Conservation (phyloP, 2,329 filamentous ascomycete species). For the Exophiala aquamarina region DNA sequence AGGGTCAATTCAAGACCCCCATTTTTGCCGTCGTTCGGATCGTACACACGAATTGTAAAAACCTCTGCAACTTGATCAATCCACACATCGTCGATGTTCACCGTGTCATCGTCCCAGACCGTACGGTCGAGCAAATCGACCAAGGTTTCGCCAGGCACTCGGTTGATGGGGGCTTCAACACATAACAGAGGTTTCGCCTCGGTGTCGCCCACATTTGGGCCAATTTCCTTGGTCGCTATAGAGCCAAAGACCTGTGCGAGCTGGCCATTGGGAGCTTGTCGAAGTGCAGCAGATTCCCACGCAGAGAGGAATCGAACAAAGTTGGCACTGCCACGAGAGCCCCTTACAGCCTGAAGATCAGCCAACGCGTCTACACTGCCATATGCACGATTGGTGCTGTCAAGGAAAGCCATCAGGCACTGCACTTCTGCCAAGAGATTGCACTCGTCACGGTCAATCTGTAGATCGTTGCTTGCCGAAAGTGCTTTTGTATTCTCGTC, state of each 20-base stretch:
- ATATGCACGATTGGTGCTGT: conserved; percentile 58
- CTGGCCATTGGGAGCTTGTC: conserved; percentile 41
- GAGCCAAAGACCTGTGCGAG: conserved; percentile 49
- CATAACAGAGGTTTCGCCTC: conserved; percentile 38
- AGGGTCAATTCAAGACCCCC: conserved; percentile 48
- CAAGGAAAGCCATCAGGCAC: conserved; percentile 62
- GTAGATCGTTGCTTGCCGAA: conserved; percentile 38
- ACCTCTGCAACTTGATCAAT: conserved; percentile 54
- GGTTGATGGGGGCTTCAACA: conserved; percentile 40
- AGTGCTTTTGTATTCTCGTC: conserved; percentile 53
- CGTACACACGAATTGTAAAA: conserved; percentile 50
- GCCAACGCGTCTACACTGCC: conserved; percentile 55
- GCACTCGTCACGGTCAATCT: conserved; percentile 35
- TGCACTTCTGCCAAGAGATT: conserved; percentile 59
- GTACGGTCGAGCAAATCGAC: conserved; percentile 56
- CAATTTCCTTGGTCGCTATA: conserved; percentile 39
- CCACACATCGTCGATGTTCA: conserved; percentile 45
- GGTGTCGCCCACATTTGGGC: conserved; percentile 27
- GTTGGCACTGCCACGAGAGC: conserved; percentile 32
- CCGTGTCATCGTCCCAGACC: conserved; percentile 47
- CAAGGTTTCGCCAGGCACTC: conserved; percentile 43
- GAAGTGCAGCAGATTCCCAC: conserved; percentile 49
- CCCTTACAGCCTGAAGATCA: conserved; percentile 39
- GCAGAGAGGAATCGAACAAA: conserved; percentile 46
- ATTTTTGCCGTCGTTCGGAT: conserved; percentile 35